Conservation (phyloP, 306 rosid genomes). For the Clitoria ternatea region DNA sequence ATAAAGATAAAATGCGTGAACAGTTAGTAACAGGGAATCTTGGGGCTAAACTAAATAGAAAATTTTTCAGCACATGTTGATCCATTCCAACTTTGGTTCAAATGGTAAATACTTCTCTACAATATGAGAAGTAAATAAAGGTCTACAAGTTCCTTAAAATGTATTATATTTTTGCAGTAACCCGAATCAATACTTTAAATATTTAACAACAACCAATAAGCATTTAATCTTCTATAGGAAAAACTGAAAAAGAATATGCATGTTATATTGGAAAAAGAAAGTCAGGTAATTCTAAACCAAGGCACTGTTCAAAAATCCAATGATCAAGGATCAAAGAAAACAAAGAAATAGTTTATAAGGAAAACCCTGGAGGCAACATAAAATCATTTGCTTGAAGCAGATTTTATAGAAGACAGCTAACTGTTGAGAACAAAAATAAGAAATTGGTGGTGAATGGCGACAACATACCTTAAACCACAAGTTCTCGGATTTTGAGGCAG, state of each 20-base stretch:
- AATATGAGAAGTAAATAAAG: background rate
- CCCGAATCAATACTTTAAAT: background rate
- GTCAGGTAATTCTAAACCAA: background rate
- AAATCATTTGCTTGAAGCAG: background rate
- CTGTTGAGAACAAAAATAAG: background rate
- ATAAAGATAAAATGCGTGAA: too few species aligned
- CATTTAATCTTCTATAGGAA: background rate
- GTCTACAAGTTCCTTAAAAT: background rate
- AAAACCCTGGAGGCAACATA: background rate
- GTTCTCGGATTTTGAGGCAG: slow-evolving; percentile 58
- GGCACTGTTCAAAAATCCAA: background rate
- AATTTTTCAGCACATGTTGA: background rate
- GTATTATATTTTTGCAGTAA: background rate
- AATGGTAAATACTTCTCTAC: background rate
- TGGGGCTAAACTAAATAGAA: background rate
- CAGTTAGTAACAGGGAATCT: too few species aligned
- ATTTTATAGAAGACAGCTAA: background rate
- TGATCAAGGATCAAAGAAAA: background rate
- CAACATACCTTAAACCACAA: slow-evolving; percentile 75
- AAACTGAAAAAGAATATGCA: background rate
- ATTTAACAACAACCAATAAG: background rate
- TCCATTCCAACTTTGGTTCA: background rate
- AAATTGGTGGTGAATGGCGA: background rate
- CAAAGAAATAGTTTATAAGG: background rate
- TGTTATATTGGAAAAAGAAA: background rate